These are phyloP conservation scores for Alternaria sp. DNA, from an alignment of 2,329 filamentous ascomycete genomes.

Conservation along the genomic window DNA sequence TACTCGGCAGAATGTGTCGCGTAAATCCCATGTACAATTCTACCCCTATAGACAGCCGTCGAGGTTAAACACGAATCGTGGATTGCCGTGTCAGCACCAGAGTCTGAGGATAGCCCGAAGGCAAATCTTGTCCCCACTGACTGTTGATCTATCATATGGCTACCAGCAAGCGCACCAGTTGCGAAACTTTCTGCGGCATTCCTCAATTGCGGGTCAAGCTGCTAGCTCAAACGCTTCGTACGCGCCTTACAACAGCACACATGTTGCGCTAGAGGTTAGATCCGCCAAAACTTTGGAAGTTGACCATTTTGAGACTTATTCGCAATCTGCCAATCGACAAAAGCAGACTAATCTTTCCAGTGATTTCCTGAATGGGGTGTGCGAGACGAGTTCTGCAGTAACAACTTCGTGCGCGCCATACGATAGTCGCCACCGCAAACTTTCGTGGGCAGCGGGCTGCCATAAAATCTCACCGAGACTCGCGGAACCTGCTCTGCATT, in stretches of 20 bases:
- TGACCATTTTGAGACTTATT: neutral
- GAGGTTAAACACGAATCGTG: constrained; percentile 5
- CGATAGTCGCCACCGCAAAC: constrained; percentile 5
- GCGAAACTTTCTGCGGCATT: neutral
- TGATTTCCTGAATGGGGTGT: neutral
- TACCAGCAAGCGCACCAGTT: constrained; percentile 4
- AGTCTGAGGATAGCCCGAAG: constrained; percentile 9
- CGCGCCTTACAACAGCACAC: constrained; percentile 4
- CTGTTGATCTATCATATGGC: neutral
- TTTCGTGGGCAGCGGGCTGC: neutral
- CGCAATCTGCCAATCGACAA: neutral
- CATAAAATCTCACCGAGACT: neutral
- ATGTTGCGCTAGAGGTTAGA: constrained; percentile 1
- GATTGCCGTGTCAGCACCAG: constrained; percentile 4
- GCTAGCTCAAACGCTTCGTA: neutral
- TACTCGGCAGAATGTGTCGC: neutral
- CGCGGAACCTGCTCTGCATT: neutral
- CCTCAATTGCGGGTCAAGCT: neutral
- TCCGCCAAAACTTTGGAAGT: constrained; percentile 1
- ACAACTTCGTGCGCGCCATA: neutral
- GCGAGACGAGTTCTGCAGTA: constrained; percentile 1
- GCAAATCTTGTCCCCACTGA: constrained; percentile 7
- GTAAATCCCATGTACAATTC: neutral
- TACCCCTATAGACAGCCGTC: neutral
- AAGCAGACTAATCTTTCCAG: neutral